Percentiles rank a stretch among this genome's conserved stretches.
Evolutionary conservation across 1,284 basidiomycete genomes (phyloP).

Genomic region (Chalciporus sp.): DNA sequence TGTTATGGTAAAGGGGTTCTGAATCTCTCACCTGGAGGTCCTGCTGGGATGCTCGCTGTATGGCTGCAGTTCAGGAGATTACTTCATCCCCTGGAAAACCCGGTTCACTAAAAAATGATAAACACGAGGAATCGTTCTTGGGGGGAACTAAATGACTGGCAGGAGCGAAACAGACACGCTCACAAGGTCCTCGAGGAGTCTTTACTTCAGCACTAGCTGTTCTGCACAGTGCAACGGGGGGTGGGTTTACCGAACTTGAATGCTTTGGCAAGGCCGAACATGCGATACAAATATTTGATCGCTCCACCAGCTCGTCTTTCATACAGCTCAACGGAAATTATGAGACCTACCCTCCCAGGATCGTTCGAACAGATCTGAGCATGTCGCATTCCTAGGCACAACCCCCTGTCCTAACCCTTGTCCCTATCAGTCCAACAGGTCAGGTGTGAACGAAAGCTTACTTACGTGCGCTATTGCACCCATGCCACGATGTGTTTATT

Average conservation of each 20-base stretch:
- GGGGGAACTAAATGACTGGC: background rate
- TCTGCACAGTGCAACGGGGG: no score
- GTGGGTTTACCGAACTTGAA: no score
- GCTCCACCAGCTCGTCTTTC: no score
- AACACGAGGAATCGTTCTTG: background rate
- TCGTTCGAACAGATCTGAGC: no score
- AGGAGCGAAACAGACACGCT: background rate
- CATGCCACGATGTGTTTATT: background rate
- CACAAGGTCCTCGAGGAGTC: background rate
- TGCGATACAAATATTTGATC: no score
- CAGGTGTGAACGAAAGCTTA: background rate
- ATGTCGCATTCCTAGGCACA: no score
- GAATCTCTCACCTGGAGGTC: background rate
- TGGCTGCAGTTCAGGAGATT: background rate
- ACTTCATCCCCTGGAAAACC: background rate
- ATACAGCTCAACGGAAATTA: no score
- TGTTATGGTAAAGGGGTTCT: background rate
- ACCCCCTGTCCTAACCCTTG: background rate
- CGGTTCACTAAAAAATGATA: background rate
- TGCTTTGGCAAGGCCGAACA: no score
- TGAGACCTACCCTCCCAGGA: no score
- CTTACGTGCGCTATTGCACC: background rate
- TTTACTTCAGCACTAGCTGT: no score
- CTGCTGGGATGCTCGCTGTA: background rate
- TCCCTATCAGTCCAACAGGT: background rate